phyloP scores from a whole-genome alignment of 352 stramenopile genomes.

The Phytophthora fragariaefolia region DNA sequence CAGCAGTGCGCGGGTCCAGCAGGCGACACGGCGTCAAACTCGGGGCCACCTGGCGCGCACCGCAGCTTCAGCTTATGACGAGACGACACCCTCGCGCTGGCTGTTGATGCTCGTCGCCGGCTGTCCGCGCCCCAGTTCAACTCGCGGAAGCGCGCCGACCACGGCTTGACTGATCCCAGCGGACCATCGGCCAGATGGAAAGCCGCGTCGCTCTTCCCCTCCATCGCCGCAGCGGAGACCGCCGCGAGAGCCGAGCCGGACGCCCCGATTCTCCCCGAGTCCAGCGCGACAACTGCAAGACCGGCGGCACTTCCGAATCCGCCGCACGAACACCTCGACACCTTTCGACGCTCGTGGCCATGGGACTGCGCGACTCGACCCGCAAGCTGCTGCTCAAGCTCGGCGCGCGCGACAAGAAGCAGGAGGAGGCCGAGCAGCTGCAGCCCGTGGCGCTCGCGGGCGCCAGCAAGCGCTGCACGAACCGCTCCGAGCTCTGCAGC shows the following conservation, averaged over 20 bases:
- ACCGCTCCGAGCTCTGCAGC: constrained; percentile 64
- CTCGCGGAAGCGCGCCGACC: constrained; percentile 17
- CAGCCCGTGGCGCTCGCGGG: constrained; percentile 72
- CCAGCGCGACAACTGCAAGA: constrained; percentile 17
- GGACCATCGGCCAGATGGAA: constrained; percentile 35
- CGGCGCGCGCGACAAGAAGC: constrained; percentile 50
- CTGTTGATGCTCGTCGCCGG: too few species aligned
- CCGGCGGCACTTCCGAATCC: constrained; percentile 17
- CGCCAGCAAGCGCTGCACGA: constrained; percentile 60
- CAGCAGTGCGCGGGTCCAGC: not conserved
- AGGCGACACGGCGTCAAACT: too few species aligned
- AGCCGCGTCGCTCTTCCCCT: constrained; percentile 35
- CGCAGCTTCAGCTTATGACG: not conserved
- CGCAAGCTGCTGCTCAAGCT: constrained; percentile 60
- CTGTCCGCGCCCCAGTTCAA: constrained; percentile 9
- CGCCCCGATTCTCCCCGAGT: constrained; percentile 23
- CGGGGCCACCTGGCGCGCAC: too few species aligned
- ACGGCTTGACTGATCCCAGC: constrained; percentile 21
- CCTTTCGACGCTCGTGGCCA: constrained; percentile 18
- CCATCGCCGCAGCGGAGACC: constrained; percentile 3
- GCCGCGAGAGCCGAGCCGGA: not conserved
- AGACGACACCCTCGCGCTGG: too few species aligned
- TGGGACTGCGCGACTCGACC: constrained; percentile 56
- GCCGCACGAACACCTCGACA: not conserved
- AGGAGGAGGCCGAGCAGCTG: constrained; percentile 66